A percentile compares a stretch with the other conserved stretches of the same genome.
Conservation (phyloP, 2,329 filamentous ascomycete species). For the Colletotrichum sp. region DNA sequence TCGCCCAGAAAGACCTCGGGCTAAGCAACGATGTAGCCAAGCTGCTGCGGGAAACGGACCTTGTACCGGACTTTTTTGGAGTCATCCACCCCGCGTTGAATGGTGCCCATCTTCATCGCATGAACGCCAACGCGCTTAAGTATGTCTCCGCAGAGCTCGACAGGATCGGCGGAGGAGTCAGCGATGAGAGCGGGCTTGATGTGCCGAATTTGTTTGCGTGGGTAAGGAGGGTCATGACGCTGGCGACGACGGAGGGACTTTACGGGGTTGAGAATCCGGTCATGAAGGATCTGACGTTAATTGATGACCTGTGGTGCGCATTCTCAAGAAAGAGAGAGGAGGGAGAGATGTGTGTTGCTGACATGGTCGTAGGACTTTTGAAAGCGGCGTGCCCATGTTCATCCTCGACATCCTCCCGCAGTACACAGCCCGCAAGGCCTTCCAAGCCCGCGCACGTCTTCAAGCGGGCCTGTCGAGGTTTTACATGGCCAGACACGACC, state of each 20-base stretch:
- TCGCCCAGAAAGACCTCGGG: slow-evolving; percentile 41
- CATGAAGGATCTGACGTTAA: slow-evolving; percentile 29
- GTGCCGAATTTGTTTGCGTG: slow-evolving; percentile 43
- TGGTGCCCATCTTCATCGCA: background rate
- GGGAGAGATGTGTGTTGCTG: background rate
- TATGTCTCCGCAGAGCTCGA: background rate
- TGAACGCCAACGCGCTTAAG: background rate
- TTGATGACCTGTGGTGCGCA: slow-evolving; percentile 36
- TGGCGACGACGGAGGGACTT: slow-evolving; percentile 42
- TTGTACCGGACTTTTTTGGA: background rate
- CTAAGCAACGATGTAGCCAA: slow-evolving; percentile 33
- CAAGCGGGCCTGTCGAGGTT: slow-evolving; percentile 30
- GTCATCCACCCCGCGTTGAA: background rate
- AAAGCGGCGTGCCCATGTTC: slow-evolving; percentile 26
- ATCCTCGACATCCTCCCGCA: slow-evolving; percentile 35
- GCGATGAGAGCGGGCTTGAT: slow-evolving; percentile 24
- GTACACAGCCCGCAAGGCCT: slow-evolving; percentile 32
- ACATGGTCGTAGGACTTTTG: slow-evolving; percentile 29
- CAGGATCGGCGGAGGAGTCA: background rate
- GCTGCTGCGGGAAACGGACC: slow-evolving; percentile 33
- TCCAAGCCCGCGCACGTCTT: slow-evolving; percentile 25
- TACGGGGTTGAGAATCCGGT: slow-evolving; percentile 50
- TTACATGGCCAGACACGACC: slow-evolving; percentile 31
- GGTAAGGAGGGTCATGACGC: slow-evolving; percentile 39
- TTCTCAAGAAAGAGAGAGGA: background rate